These are phyloP conservation scores for Sungouiella blattae DNA, from an alignment of 805 yeast species.

Conservation along the genomic window DNA sequence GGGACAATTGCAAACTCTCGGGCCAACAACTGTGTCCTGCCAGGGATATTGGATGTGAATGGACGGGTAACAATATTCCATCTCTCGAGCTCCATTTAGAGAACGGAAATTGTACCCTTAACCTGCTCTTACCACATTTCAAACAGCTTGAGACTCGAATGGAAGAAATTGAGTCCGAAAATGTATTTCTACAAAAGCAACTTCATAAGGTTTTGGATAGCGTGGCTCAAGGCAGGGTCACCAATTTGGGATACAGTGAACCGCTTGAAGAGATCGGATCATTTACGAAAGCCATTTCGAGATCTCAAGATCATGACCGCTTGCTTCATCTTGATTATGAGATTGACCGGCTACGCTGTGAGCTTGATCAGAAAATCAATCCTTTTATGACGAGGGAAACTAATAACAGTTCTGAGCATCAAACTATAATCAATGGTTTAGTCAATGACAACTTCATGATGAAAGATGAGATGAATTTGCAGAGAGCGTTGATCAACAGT, in stretches of 20 bases:
- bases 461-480: conserved; percentile 46
- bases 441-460: conserved; percentile 37
- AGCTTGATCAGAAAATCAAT: conserved; percentile 35
- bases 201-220: conserved; percentile 44
- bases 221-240: conserved; percentile 46
- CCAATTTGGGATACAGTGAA: conserved; percentile 47
- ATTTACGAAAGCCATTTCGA: conserved; percentile 12
- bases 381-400: conserved; percentile 29
- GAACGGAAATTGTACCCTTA: conserved; percentile 29
- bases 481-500: conserved; percentile 42
- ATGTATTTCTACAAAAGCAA: conserved; percentile 39
- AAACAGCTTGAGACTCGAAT: conserved; percentile 23
- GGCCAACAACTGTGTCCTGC: conserved; percentile 47
- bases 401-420: conserved; percentile 21
- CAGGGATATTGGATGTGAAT: conserved; percentile 45
- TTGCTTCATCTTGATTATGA: conserved; percentile 36
- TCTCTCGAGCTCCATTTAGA: conserved; percentile 34
- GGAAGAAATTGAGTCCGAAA: conserved; percentile 29
- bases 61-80: conserved; percentile 39
- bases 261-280: conserved; percentile 44
- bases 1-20: conserved; percentile 38
- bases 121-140: conserved; percentile 26
- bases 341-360: conserved; percentile 41
- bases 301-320: conserved; percentile 25
- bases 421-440: conserved; percentile 24